phyloP scores from a whole-genome alignment of 1,284 basidiomycete genomes.

The Tylopilus sp. region DNA sequence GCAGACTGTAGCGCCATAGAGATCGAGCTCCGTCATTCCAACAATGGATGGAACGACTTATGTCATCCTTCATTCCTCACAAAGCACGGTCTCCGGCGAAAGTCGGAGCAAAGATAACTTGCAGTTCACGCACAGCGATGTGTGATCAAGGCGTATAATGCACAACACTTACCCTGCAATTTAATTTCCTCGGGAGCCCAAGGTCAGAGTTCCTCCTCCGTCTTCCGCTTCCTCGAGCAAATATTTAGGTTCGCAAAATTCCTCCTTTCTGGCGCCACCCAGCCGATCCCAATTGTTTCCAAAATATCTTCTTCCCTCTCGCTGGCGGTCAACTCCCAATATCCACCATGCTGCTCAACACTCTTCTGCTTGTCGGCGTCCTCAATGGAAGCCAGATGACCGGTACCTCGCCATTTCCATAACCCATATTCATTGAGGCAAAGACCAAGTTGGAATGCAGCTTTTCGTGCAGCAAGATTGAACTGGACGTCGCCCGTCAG shows the following conservation, averaged over 20 bases:
- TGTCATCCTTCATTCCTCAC: too few relatives aligned
- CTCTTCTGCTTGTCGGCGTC: slow-evolving; percentile 2
- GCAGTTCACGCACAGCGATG: not conserved
- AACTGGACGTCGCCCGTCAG: slow-evolving; percentile 53
- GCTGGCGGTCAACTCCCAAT: slow-evolving; percentile 22
- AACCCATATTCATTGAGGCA: slow-evolving; percentile 55
- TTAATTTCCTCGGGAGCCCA: not conserved
- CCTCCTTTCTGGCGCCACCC: slow-evolving; percentile 29
- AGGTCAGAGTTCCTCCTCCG: slow-evolving; percentile 7
- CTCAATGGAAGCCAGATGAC: not conserved
- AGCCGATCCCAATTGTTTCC: slow-evolving; percentile 25
- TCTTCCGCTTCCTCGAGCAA: slow-evolving; percentile 8
- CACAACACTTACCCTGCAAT: slow-evolving; percentile 7
- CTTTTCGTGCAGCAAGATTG: slow-evolving; percentile 37
- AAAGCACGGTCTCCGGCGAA: slow-evolving; percentile 15
- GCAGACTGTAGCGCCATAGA: slow-evolving; percentile 13
- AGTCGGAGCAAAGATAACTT: slow-evolving; percentile 5
- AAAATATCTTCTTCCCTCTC: slow-evolving; percentile 28
- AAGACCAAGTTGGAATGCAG: slow-evolving; percentile 42
- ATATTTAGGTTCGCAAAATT: slow-evolving; percentile 20
- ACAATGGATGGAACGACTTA: slow-evolving; percentile 9
- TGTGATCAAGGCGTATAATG: not conserved
- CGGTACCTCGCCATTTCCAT: slow-evolving; percentile 44
- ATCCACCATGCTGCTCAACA: slow-evolving; percentile 16
- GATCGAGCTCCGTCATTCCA: slow-evolving; percentile 7